These are phyloP conservation scores for Sphaerobolus stellatus DNA, from an alignment of 1,284 basidiomycete genomes.

Conservation along the genomic window DNA sequence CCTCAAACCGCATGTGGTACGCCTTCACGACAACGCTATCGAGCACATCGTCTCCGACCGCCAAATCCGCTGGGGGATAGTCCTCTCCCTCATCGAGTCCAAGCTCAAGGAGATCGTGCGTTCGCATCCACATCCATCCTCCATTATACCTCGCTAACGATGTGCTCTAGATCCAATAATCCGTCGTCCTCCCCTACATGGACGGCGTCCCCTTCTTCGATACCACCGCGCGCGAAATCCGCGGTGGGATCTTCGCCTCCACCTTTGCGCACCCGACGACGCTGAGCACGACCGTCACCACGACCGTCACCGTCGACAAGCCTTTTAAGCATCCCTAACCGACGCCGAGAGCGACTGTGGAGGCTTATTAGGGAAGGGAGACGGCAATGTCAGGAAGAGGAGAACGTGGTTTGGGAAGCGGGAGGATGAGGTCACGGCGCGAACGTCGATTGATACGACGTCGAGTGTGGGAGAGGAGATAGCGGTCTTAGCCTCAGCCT, in stretches of 20 bases:
- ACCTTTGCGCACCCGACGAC: slow-evolving; percentile 46
- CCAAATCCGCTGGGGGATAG: slow-evolving; percentile 91
- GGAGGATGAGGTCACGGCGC: too few relatives aligned
- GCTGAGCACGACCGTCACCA: too few relatives aligned
- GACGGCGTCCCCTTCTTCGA: slow-evolving; percentile 97
- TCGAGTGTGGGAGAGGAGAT: too few relatives aligned
- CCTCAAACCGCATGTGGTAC: slow-evolving; percentile 96
- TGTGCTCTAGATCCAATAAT: slow-evolving; percentile 92
- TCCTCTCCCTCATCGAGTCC: slow-evolving; percentile 86
- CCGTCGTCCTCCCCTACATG: slow-evolving; percentile 95
- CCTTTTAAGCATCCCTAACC: too few relatives aligned
- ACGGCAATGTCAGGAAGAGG: too few relatives aligned
- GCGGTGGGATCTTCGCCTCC: slow-evolving; percentile 91
- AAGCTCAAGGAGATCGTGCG: slow-evolving; percentile 86
- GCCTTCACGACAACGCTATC: slow-evolving; percentile 90
- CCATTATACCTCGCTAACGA: neutral
- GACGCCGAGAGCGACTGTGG: too few relatives aligned
- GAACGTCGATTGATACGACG: too few relatives aligned
- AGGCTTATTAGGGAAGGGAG: too few relatives aligned
- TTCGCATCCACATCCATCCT: slow-evolving; percentile 20
- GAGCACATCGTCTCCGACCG: slow-evolving; percentile 92
- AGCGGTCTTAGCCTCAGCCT: too few relatives aligned
- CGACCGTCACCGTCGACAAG: too few relatives aligned
- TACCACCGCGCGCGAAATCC: slow-evolving; percentile 59
- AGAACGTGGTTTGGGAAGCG: too few relatives aligned